Conservation (phyloP, 1,139 yeast species). For the Hemisphaericaspora xylanilytica region DNA sequence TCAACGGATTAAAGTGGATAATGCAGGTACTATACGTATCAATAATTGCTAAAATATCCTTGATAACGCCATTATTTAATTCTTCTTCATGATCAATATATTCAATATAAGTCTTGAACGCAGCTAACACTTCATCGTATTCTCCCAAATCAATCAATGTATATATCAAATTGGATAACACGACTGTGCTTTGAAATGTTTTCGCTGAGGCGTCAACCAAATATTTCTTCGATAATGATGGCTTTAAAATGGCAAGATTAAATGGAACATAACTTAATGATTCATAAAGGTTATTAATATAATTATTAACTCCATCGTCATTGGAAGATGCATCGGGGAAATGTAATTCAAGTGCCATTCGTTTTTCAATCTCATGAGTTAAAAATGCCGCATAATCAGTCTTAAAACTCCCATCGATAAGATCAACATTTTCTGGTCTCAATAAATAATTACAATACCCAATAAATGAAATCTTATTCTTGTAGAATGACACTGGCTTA, state of each 20-base stretch:
- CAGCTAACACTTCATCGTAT: constrained; percentile 46
- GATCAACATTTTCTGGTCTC: constrained; percentile 22
- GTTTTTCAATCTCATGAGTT: constrained; percentile 23
- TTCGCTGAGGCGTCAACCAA: constrained; percentile 31
- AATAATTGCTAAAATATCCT: constrained; percentile 36
- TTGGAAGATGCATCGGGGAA: constrained; percentile 37
- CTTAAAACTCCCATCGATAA: constrained; percentile 25
- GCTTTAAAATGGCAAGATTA: constrained; percentile 23
- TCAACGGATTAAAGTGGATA: constrained; percentile 37
- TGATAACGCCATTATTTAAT: constrained; percentile 31
- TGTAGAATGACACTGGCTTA: constrained; percentile 23
- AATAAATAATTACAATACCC: constrained; percentile 31
- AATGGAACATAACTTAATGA: constrained; percentile 26
- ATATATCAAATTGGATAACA: constrained; percentile 34
- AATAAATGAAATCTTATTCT: constrained; percentile 27
- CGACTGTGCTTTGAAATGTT: constrained; percentile 39
- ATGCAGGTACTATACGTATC: constrained; percentile 38
- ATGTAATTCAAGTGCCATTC: constrained; percentile 17
- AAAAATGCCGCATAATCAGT: constrained; percentile 32
- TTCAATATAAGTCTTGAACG: constrained; percentile 36
- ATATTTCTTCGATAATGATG: constrained; percentile 31
- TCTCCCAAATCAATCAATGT: constrained; percentile 36
- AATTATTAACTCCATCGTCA: constrained; percentile 24
- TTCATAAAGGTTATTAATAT: constrained; percentile 35
- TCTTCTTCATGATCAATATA: constrained; percentile 37